A percentile compares a stretch with the other conserved stretches of the same genome.
These are phyloP conservation scores for Nitzschia inconspicua DNA, from an alignment of 108 stramenopile genomes.

Conservation along the genomic window DNA sequence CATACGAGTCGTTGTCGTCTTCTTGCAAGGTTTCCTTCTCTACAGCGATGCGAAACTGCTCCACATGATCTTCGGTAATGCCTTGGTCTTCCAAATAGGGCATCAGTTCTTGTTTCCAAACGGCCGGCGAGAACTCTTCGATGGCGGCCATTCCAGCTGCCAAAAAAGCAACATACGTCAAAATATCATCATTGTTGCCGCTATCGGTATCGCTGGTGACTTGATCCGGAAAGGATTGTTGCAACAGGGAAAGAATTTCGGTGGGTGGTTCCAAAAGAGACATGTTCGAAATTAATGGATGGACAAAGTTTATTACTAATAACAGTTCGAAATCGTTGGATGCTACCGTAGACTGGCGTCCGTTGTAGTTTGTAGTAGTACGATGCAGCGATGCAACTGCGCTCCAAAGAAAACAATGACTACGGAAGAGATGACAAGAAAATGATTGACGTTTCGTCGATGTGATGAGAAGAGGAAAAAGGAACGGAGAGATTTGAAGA, in stretches of 20 bases:
- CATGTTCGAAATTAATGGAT: too few species aligned
- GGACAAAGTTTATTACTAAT: too few species aligned
- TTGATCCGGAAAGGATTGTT: conserved; percentile 45
- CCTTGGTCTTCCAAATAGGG: conserved; percentile 54
- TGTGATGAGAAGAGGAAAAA: too few species aligned
- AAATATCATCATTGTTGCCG: conserved; percentile 45
- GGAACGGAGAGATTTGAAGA: too few species aligned
- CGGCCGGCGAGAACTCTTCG: conserved; percentile 44
- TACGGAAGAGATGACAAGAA: too few species aligned
- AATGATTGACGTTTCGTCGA: too few species aligned
- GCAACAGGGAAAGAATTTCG: conserved; percentile 53
- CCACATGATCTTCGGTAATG: conserved; percentile 23
- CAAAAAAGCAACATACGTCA: conserved; percentile 77
- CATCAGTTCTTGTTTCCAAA: conserved; percentile 56
- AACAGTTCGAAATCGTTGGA: too few species aligned
- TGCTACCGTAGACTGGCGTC: too few species aligned
- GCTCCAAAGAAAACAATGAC: too few species aligned
- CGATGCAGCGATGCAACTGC: too few species aligned
- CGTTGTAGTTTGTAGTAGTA: too few species aligned
- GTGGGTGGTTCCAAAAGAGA: conserved; percentile 71
- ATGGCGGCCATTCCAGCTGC: conserved; percentile 57
- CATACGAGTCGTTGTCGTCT: conserved; percentile 66
- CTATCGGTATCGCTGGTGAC: background rate
- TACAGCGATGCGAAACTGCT: conserved; percentile 46
- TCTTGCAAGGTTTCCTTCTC: conserved; percentile 38